Conservation (phyloP, 1,284 basidiomycete species). For the Sporisorium scitamineum region DNA sequence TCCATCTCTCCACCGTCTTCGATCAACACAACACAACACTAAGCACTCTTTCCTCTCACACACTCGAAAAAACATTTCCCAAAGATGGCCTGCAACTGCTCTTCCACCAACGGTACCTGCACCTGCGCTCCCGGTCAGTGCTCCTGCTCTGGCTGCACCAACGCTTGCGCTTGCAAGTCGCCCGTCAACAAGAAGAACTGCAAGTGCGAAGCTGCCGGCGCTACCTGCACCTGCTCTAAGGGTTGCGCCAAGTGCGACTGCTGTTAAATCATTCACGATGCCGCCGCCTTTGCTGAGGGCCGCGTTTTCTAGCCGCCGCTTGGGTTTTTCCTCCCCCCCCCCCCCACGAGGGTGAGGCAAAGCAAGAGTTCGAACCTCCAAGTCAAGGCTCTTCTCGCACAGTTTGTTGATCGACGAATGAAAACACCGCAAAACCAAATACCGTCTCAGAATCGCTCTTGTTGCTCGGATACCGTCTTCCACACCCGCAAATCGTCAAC, state of each 20-base stretch:
- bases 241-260: conserved; percentile 45
- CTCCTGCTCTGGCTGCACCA: conserved; percentile 44
- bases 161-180: conserved; percentile 34
- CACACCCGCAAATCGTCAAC: too few relatives aligned
- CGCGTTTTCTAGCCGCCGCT: too few relatives aligned
- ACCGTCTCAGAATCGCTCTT: too few relatives aligned
- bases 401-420: too few relatives aligned
- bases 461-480: too few relatives aligned
- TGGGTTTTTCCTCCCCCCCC: too few relatives aligned
- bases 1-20: not conserved
- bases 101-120: conserved; percentile 25
- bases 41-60: not conserved
- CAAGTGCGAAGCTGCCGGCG: conserved; percentile 46
- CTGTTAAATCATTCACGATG: too few relatives aligned
- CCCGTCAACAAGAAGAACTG: conserved; percentile 20
- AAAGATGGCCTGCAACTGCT: conserved; percentile 49
- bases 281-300: not conserved
- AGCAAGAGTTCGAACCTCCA: too few relatives aligned
- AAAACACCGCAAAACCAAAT: too few relatives aligned
- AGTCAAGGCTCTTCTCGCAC: too few relatives aligned
- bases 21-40: not conserved
- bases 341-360: too few relatives aligned
- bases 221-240: conserved; percentile 40
- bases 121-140: conserved; percentile 34
- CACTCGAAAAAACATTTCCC: not conserved